A percentile compares a stretch with the other conserved stretches of the same genome.
These are phyloP conservation scores for Zizania palustris DNA, from an alignment of 202 grass and related monocot genomes.

Conservation along the genomic window DNA sequence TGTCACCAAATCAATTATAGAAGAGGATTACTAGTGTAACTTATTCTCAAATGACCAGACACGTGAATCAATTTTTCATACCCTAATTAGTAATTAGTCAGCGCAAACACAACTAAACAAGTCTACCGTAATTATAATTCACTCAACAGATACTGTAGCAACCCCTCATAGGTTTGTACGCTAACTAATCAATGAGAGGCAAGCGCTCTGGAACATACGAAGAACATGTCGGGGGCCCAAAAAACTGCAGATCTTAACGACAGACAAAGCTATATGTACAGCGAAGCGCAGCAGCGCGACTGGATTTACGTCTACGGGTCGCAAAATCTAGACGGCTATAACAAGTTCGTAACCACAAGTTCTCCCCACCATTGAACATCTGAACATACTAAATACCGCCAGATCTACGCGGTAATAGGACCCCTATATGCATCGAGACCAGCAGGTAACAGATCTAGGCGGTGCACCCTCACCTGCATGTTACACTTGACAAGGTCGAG, in stretches of 20 bases:
- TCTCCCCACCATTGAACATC: not conserved
- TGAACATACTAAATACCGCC: not conserved
- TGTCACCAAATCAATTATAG: not conserved
- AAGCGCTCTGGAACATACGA: not conserved
- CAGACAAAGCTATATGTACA: not conserved
- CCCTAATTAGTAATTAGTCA: not conserved
- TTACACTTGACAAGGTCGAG: constrained; percentile 98
- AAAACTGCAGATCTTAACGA: not conserved
- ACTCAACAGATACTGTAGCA: constrained; percentile 1
- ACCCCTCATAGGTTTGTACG: not conserved
- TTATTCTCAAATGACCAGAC: not conserved
- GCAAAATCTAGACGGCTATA: not conserved
- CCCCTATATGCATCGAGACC: not conserved
- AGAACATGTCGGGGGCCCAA: not conserved
- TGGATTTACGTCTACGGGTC: constrained; percentile 16
- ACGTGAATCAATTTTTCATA: not conserved
- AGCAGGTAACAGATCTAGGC: constrained; percentile 14
- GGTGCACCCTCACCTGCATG: constrained; percentile 73
- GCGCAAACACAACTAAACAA: not conserved
- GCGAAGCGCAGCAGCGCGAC: not conserved
- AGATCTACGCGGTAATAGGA: constrained; percentile 33
- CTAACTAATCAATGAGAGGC: not conserved
- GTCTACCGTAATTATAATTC: not conserved
- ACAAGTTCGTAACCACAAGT: not conserved
- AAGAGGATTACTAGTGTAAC: not conserved